These are phyloP conservation scores for Penicillium vulpinum DNA, from an alignment of 2,329 filamentous ascomycete species.

Conservation along the genomic window DNA sequence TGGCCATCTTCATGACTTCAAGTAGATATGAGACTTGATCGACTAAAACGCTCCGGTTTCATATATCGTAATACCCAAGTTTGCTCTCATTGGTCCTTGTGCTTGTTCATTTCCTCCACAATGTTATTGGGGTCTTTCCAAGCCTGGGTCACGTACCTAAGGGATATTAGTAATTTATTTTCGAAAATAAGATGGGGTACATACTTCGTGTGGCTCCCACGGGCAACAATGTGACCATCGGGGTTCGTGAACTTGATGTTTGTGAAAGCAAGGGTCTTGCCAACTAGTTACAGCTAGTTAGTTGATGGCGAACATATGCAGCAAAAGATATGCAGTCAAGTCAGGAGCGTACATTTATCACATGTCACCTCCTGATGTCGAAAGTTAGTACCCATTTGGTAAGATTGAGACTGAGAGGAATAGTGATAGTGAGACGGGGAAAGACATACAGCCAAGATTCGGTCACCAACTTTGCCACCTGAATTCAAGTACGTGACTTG, in stretches of 20 bases:
- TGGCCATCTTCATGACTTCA: not conserved
- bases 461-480: constrained; percentile 63
- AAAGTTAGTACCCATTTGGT: constrained; percentile 18
- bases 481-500: constrained; percentile 63
- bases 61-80: not conserved
- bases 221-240: constrained; percentile 60
- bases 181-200: constrained; percentile 11
- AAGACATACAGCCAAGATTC: constrained; percentile 52
- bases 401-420: not conserved
- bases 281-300: constrained; percentile 47
- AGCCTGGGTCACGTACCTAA: constrained; percentile 58
- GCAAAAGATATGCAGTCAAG: not conserved
- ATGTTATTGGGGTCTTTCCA: constrained; percentile 66
- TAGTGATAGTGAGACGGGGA: not conserved
- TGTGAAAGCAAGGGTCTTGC: constrained; percentile 66
- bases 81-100: constrained; percentile 9
- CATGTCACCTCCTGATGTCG: constrained; percentile 56
- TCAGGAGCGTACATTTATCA: constrained; percentile 58
- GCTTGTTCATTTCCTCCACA: constrained; percentile 54
- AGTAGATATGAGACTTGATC: not conserved
- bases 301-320: not conserved
- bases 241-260: constrained; percentile 61
- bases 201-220: constrained; percentile 68
- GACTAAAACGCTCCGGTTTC: not conserved
- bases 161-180: not conserved